Percentiles rank a stretch among this genome's conserved stretches.
phyloP scores from a whole-genome alignment of 257 asterid species.

The Lavandula angustifolia region DNA sequence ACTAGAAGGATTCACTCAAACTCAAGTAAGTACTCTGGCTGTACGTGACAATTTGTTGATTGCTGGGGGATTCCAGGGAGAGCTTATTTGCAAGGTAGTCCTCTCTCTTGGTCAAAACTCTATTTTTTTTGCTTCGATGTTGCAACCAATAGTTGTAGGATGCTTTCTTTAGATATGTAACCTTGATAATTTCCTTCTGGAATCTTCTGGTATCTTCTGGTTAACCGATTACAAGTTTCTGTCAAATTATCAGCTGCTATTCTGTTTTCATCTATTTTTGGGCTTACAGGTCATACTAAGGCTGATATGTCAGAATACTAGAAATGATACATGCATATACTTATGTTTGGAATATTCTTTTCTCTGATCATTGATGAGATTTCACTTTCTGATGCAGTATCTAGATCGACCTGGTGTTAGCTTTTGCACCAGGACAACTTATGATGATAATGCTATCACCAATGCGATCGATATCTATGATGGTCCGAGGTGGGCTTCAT shows the following conservation, averaged over 20 bases:
- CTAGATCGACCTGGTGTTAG: slow-evolving; percentile 65
- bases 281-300: neutral
- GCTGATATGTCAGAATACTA: slow-evolving; percentile 1
- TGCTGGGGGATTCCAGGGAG: slow-evolving; percentile 66
- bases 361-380: slow-evolving; percentile 18
- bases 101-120: slow-evolving; percentile 24
- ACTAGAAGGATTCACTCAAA: slow-evolving; percentile 60
- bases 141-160: neutral
- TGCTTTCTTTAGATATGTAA: neutral
- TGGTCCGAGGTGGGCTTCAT: slow-evolving; percentile 44
- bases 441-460: slow-evolving; percentile 66
- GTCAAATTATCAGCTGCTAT: neutral
- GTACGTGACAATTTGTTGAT: slow-evolving; percentile 53
- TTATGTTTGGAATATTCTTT: neutral
- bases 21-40: slow-evolving; percentile 62
- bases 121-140: neutral
- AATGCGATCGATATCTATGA: slow-evolving; percentile 62
- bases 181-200: neutral
- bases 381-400: slow-evolving; percentile 44
- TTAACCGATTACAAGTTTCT: neutral
- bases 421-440: slow-evolving; percentile 67
- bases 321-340: neutral
- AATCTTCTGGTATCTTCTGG: neutral
- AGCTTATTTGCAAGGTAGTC: slow-evolving; percentile 61
- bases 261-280: neutral